Conservation (phyloP, 495 filamentous ascomycete species). For the Daldinia decipiens region DNA sequence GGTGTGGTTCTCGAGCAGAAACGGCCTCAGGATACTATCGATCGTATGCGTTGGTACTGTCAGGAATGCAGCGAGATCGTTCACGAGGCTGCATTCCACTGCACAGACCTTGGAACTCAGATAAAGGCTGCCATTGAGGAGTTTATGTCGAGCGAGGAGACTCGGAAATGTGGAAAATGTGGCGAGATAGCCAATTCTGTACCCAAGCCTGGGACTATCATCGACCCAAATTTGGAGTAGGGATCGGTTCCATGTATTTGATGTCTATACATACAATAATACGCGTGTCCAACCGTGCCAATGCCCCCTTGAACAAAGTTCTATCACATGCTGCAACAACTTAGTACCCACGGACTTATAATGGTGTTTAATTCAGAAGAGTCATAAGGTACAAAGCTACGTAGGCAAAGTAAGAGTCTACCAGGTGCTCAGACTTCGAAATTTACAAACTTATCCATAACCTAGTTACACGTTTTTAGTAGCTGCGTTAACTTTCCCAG, state of each 20-base stretch:
- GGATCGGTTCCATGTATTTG: background rate
- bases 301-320: background rate
- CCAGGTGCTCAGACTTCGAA: background rate
- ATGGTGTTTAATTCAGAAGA: background rate
- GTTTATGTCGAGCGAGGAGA: conserved; percentile 76
- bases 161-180: conserved; percentile 81
- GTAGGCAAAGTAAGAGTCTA: background rate
- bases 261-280: background rate
- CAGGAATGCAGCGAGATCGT: conserved; percentile 75
- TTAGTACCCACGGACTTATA: background rate
- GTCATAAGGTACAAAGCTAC: background rate
- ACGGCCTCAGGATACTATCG: conserved; percentile 72
- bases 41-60: conserved; percentile 94
- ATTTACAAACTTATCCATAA: too few species aligned
- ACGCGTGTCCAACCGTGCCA: background rate
- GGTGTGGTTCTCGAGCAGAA: conserved; percentile 92
- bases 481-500: too few species aligned
- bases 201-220: conserved; percentile 60
- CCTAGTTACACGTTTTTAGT: too few species aligned
- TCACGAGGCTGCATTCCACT: conserved; percentile 87
- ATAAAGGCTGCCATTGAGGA: conserved; percentile 91
- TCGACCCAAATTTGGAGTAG: conserved; percentile 62
- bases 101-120: conserved; percentile 93
- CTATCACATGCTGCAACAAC: background rate
- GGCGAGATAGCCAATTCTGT: conserved; percentile 72